phyloP scores from a whole-genome alignment of 768 basidiomycete species.

The Leucosporidium creatinivorum region DNA sequence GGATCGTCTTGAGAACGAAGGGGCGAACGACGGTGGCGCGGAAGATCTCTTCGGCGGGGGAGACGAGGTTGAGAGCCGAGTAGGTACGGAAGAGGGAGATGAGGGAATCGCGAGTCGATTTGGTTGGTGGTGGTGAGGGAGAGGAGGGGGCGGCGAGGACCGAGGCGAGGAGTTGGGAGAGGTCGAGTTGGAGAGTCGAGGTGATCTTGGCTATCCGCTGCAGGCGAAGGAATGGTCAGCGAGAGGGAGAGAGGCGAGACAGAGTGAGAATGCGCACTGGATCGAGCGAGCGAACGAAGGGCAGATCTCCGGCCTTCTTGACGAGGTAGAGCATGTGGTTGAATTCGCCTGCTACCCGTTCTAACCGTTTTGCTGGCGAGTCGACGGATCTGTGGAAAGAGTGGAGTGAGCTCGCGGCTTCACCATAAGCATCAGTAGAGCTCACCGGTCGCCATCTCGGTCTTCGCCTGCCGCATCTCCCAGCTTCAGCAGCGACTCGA shows the following conservation, averaged over 20 bases:
- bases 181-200: slow-evolving; percentile 73
- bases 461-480: slow-evolving; percentile 11
- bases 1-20: slow-evolving; percentile 57
- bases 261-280: slow-evolving; percentile 53
- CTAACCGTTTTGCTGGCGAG: slow-evolving; percentile 56
- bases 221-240: neutral
- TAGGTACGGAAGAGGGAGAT: slow-evolving; percentile 74
- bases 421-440: neutral
- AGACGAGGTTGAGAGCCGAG: slow-evolving; percentile 67
- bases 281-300: slow-evolving; percentile 73
- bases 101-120: slow-evolving; percentile 52
- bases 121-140: slow-evolving; percentile 46
- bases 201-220: slow-evolving; percentile 79
- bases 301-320: slow-evolving; percentile 76
- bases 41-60: slow-evolving; percentile 81
- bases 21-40: slow-evolving; percentile 61
- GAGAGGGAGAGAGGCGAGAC: slow-evolving; percentile 37
- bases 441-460: slow-evolving; percentile 18
- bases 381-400: slow-evolving; percentile 17
- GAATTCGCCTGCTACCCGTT: slow-evolving; percentile 83
- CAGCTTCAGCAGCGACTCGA: slow-evolving; percentile 65
- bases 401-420: neutral
- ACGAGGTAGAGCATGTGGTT: slow-evolving; percentile 84
- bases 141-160: slow-evolving; percentile 50
- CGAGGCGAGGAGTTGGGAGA: slow-evolving; percentile 70